phyloP scores from a whole-genome alignment of 345 rosid species.

The Eucalyptus erythrocorys region DNA sequence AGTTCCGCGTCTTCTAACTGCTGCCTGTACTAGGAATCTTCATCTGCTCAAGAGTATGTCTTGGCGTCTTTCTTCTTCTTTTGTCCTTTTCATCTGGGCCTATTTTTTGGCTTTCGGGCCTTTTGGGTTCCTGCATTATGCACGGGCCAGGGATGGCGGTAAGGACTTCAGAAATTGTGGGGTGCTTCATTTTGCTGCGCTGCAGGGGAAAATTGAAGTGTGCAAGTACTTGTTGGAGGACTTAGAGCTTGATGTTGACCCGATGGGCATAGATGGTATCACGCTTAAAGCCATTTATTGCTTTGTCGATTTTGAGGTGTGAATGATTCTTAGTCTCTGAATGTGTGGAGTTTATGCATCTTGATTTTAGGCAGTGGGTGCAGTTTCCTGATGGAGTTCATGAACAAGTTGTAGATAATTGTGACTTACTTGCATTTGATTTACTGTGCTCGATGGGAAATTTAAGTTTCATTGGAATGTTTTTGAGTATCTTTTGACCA shows the following conservation, averaged over 20 bases:
- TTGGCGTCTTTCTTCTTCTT: not conserved
- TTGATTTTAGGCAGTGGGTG: not conserved
- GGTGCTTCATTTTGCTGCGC: constrained; percentile 77
- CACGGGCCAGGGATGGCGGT: not conserved
- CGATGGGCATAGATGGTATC: constrained; percentile 71
- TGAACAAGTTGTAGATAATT: not conserved
- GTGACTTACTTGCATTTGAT: not conserved
- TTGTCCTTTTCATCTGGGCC: not conserved
- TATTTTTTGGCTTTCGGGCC: not conserved
- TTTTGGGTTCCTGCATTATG: not conserved
- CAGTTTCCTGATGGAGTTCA: not conserved
- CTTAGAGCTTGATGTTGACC: constrained; percentile 46
- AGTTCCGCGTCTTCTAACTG: constrained; percentile 51
- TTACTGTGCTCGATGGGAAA: not conserved
- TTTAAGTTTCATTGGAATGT: not conserved
- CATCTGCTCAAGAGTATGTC: constrained; percentile 72
- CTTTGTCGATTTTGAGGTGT: not conserved
- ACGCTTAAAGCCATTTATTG: not conserved
- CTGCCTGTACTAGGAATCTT: constrained; percentile 59
- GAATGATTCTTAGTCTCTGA: not conserved
- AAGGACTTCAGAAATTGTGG: constrained; percentile 86
- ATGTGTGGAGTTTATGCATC: not conserved
- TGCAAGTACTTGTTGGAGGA: constrained; percentile 75
- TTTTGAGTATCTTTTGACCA: not conserved
- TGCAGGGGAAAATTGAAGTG: constrained; percentile 67